Evolutionary conservation across 768 basidiomycete species (phyloP).

Genomic region (Steccherinum ochraceum): DNA sequence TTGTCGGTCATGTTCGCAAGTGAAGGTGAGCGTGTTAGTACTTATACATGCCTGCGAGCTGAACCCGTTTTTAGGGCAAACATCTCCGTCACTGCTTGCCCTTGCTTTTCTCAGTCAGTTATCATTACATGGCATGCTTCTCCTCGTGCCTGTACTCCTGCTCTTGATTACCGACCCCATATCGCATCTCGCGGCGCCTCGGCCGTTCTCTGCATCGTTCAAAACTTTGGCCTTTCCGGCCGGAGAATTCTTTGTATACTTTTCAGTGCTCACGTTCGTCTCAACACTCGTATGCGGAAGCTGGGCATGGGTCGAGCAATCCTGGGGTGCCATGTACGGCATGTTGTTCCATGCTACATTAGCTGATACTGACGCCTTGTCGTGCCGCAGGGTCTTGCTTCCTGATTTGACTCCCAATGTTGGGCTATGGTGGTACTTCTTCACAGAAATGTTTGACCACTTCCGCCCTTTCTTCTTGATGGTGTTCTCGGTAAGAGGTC

Average conservation of each 20-base stretch:
- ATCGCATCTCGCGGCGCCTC: slow-evolving; percentile 66
- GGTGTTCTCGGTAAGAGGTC: slow-evolving; percentile 75
- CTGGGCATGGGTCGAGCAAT: slow-evolving; percentile 64
- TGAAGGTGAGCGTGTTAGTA: slow-evolving; percentile 38
- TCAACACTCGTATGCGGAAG: slow-evolving; percentile 56
- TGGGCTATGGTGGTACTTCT: slow-evolving; percentile 99
- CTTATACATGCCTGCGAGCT: not conserved
- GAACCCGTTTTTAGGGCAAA: slow-evolving; percentile 38
- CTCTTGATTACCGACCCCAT: slow-evolving; percentile 54
- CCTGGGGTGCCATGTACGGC: slow-evolving; percentile 78
- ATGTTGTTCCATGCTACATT: slow-evolving; percentile 1
- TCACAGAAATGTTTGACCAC: slow-evolving; percentile 99
- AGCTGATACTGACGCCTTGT: not conserved
- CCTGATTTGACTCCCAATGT: slow-evolving; percentile 91
- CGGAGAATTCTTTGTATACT: slow-evolving; percentile 47
- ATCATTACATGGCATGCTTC: slow-evolving; percentile 62
- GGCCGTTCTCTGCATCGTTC: slow-evolving; percentile 14
- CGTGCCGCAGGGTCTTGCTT: slow-evolving; percentile 55
- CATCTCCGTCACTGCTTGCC: slow-evolving; percentile 51
- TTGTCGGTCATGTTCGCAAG: slow-evolving; percentile 65
- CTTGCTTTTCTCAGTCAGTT: slow-evolving; percentile 70
- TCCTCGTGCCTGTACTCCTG: slow-evolving; percentile 64
- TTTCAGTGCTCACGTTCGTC: slow-evolving; percentile 37
- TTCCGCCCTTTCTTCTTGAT: slow-evolving; percentile 94
- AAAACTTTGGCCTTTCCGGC: not conserved